These are phyloP conservation scores for Capronia americana DNA, from an alignment of 2,329 filamentous ascomycete species.

Conservation along the genomic window DNA sequence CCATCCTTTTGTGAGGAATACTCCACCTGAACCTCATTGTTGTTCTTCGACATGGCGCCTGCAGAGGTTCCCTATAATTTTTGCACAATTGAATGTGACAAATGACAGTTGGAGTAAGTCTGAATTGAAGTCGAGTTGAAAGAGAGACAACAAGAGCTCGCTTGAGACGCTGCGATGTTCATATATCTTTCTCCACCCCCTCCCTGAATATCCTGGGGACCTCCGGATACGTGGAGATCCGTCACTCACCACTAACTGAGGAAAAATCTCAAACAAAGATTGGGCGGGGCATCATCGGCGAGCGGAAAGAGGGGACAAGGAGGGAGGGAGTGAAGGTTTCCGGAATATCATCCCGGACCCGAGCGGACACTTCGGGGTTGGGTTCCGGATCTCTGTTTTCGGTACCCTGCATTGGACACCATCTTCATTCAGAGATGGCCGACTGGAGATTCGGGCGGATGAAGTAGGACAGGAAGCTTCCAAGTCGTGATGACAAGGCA, in stretches of 20 bases:
- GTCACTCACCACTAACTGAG: no score
- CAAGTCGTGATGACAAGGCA: no score
- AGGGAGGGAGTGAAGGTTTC: no score
- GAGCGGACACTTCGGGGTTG: background rate
- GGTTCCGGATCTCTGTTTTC: conserved; percentile 1
- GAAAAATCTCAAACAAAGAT: no score
- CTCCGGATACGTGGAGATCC: no score
- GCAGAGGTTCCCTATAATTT: background rate
- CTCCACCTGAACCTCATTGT: conserved; percentile 1
- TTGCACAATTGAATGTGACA: background rate
- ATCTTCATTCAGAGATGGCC: background rate
- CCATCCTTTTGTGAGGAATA: conserved; percentile 9
- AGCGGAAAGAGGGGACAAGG: conserved; percentile 1
- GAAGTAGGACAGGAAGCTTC: no score
- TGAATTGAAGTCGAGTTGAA: background rate
- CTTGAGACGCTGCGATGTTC: no score
- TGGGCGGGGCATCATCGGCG: background rate
- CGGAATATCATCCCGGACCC: conserved; percentile 8
- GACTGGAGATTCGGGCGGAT: background rate
- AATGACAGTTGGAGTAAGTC: background rate
- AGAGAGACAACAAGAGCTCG: background rate
- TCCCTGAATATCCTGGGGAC: no score
- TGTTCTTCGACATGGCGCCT: conserved; percentile 4
- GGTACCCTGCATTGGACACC: background rate
- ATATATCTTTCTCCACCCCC: no score